Evolutionary conservation across 1,284 basidiomycete species (phyloP), one percentile per base, ranked within the genome.

Genomic region (Athelia sp.): DNA sequence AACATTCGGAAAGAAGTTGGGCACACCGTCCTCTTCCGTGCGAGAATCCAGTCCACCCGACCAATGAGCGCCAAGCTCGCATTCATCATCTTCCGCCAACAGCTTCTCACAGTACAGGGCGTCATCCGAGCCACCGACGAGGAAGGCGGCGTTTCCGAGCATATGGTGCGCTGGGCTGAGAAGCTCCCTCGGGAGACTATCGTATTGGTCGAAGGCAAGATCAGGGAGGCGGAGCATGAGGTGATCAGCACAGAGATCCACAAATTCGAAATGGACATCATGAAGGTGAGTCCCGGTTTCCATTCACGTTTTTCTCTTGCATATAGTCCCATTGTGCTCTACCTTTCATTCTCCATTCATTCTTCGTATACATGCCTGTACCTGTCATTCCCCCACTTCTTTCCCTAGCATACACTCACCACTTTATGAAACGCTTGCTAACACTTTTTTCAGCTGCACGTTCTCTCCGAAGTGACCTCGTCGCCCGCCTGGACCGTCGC

Each of bases 111-210:
- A 1, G 71, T 87, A 17, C 84, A 88, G 61, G 82, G 80, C 49
- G 72, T 87, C 15, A 65, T 87, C 13, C 19, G 36, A 4, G 36
- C 36, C 6, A 71, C 78, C 42, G 74, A 80, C 55, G 74, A 78
- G 46, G 72, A 78, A 51, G 71, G 74, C 9, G 36, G 47, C 15
- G 74, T 87, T 6, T 85, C 82, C 40, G 79, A 81, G 61, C 80
- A 82, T 59, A 87, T 88, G 84, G 71, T 84, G 52, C 82, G 82
- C 58, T 87, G 76, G 73, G 75, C 78, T 10, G 74, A 76, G 43
- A 62, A 70, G 15, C 70, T 87, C 45, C 69, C 76, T 19, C 63
- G 74, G 38, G 84, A 88, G 65, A 74, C 76, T 11, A 78, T 88
- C 53, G 82, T 87, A 1, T 68, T 79, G 36, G 81, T 87, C 18